phyloP scores from a whole-genome alignment of 306 rosid species.

The Lathyrus sativus region DNA sequence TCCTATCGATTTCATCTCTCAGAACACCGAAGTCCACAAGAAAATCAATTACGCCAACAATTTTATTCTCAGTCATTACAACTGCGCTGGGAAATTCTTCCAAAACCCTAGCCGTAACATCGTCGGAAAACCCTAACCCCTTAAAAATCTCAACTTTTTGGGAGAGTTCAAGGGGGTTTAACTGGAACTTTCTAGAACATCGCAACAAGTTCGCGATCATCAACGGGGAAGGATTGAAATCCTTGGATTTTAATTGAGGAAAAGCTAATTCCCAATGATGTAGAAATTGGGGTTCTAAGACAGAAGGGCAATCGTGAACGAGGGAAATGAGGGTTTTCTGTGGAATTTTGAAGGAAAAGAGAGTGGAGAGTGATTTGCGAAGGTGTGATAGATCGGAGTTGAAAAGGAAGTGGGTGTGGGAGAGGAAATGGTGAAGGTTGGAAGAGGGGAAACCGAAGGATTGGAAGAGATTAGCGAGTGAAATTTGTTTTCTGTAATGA shows the following conservation, averaged over 20 bases:
- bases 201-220: constrained; percentile 53
- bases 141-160: constrained; percentile 42
- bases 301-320: constrained; percentile 55
- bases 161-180: constrained; percentile 44
- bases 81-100: constrained; percentile 59
- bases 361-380: constrained; percentile 51
- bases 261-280: constrained; percentile 53
- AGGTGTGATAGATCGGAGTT: constrained; percentile 42
- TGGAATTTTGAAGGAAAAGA: constrained; percentile 58
- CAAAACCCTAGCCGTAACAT: constrained; percentile 49
- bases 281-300: constrained; percentile 59
- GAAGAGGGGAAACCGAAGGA: constrained; percentile 71
- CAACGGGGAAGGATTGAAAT: constrained; percentile 41
- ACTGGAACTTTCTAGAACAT: constrained; percentile 51
- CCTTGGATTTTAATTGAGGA: constrained; percentile 30
- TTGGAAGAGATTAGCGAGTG: constrained; percentile 56
- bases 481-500: constrained; percentile 53
- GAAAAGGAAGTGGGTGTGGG: constrained; percentile 46
- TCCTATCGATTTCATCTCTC: constrained; percentile 45
- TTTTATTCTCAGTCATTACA: constrained; percentile 45
- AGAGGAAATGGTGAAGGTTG: constrained; percentile 45
- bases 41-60: constrained; percentile 44
- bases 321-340: constrained; percentile 55
- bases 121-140: constrained; percentile 54
- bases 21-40: constrained; percentile 50